Evolutionary conservation across 2,329 filamentous ascomycete species (phyloP).

Genomic region (Fusarium xyrophilum): DNA sequence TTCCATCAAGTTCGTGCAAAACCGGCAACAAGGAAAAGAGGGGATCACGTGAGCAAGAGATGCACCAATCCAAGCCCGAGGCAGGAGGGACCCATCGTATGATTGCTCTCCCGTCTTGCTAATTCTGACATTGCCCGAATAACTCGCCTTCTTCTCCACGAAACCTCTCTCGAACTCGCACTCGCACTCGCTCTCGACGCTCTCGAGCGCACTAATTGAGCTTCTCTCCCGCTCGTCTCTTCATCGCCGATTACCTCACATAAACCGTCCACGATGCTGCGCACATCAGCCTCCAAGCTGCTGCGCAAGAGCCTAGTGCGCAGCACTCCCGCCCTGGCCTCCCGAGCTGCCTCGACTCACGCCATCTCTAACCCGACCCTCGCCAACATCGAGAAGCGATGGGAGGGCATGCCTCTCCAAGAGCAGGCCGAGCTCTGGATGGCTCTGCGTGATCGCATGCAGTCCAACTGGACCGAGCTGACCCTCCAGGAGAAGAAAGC

Average conservation of each 20-base stretch:
- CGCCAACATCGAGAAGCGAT: slow-evolving; percentile 98
- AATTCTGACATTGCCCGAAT: slow-evolving; percentile 36
- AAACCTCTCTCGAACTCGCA: slow-evolving; percentile 32
- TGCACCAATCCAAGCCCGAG: slow-evolving; percentile 26
- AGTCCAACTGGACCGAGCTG: slow-evolving; percentile 94
- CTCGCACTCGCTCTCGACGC: slow-evolving; percentile 30
- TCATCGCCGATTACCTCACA: slow-evolving; percentile 24
- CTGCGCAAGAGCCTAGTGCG: slow-evolving; percentile 58
- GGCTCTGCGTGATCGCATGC: slow-evolving; percentile 97
- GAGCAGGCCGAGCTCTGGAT: slow-evolving; percentile 99
- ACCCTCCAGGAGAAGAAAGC: slow-evolving; percentile 99
- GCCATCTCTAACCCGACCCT: slow-evolving; percentile 98
- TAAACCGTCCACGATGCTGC: slow-evolving; percentile 56
- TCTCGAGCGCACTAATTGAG: slow-evolving; percentile 48
- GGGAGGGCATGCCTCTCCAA: slow-evolving; percentile 96
- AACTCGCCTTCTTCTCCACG: slow-evolving; percentile 36
- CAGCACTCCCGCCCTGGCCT: slow-evolving; percentile 56
- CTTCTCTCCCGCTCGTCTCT: slow-evolving; percentile 12
- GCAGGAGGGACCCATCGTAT: slow-evolving; percentile 39
- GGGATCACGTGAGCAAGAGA: background rate
- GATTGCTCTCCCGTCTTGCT: slow-evolving; percentile 39
- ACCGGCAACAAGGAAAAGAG: slow-evolving; percentile 26
- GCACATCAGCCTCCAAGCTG: slow-evolving; percentile 60
- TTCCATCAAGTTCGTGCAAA: slow-evolving; percentile 29
- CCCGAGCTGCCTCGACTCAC: slow-evolving; percentile 73